Evolutionary conservation across 2,329 filamentous ascomycete genomes (phyloP).

Genomic region (Sphaerostilbella broomeana): DNA sequence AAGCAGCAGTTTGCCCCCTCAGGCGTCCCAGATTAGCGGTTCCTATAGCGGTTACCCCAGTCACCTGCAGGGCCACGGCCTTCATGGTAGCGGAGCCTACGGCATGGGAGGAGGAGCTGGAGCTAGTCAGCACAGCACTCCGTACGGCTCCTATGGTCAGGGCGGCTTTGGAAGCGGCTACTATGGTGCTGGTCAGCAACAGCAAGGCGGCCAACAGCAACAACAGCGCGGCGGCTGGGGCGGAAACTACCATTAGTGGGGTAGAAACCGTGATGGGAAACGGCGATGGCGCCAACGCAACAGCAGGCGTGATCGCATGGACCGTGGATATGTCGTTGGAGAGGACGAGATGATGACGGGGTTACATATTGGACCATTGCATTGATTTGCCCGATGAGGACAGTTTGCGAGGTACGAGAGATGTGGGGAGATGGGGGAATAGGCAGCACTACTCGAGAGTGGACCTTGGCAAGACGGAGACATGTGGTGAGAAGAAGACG

Average conservation of each 20-base stretch:
- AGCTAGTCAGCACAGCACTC: slow-evolving; percentile 48
- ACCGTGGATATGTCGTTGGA: slow-evolving; percentile 7
- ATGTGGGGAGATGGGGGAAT: slow-evolving; percentile 25
- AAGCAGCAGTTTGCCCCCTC: slow-evolving; percentile 46
- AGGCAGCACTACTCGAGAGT: slow-evolving; percentile 26
- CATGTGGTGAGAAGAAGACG: slow-evolving; percentile 10
- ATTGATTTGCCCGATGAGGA: slow-evolving; percentile 13
- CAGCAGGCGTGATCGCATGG: slow-evolving; percentile 2
- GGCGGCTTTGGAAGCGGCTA: slow-evolving; percentile 41
- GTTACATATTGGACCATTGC: slow-evolving; percentile 14
- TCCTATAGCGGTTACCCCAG: slow-evolving; percentile 49
- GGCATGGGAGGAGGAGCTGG: slow-evolving; percentile 46
- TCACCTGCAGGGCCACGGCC: slow-evolving; percentile 46
- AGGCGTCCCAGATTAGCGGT: slow-evolving; percentile 47
- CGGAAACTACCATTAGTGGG: slow-evolving; percentile 49
- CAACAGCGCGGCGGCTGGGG: slow-evolving; percentile 48
- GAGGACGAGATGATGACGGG: slow-evolving; percentile 14
- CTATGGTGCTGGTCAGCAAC: slow-evolving; percentile 39
- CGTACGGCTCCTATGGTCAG: slow-evolving; percentile 48
- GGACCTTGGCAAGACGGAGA: slow-evolving; percentile 14
- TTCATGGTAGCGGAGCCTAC: slow-evolving; percentile 50
- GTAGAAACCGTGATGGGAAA: slow-evolving; percentile 26
- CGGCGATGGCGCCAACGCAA: slow-evolving; percentile 14
- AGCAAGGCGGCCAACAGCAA: slow-evolving; percentile 32
- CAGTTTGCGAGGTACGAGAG: slow-evolving; percentile 20